A percentile compares a stretch with the other conserved stretches of the same genome.
Evolutionary conservation across 2,329 filamentous ascomycete species (phyloP).

Genomic region (Rutstroemia sp.): DNA sequence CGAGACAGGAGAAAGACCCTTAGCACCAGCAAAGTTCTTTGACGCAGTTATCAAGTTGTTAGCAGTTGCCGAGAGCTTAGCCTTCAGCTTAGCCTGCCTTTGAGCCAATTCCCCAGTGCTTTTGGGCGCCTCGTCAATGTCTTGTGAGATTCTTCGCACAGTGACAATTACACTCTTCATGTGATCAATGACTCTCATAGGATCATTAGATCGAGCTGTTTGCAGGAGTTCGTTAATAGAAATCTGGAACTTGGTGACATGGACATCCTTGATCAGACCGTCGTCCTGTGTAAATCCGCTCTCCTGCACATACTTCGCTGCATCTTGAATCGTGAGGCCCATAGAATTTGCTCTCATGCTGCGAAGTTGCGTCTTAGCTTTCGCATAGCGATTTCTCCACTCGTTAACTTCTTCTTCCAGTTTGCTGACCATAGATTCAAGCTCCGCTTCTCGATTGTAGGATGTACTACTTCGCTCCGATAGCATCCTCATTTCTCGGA

Average conservation of each 20-base stretch:
- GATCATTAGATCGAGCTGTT: slow-evolving; percentile 64
- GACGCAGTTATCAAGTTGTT: slow-evolving; percentile 94
- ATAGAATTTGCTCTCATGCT: slow-evolving; percentile 74
- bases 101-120: slow-evolving; percentile 44
- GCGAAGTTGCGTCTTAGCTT: slow-evolving; percentile 79
- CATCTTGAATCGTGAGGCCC: slow-evolving; percentile 62
- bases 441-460: slow-evolving; percentile 73
- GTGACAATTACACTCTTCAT: slow-evolving; percentile 82
- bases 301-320: slow-evolving; percentile 58
- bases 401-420: slow-evolving; percentile 79
- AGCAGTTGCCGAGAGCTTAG: slow-evolving; percentile 81
- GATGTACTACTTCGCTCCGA: slow-evolving; percentile 73
- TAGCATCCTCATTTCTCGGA: slow-evolving; percentile 82
- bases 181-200: slow-evolving; percentile 68
- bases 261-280: slow-evolving; percentile 81
- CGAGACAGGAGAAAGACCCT: slow-evolving; percentile 85
- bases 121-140: slow-evolving; percentile 55
- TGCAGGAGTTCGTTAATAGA: slow-evolving; percentile 85
- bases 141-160: slow-evolving; percentile 77
- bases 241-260: slow-evolving; percentile 92
- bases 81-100: slow-evolving; percentile 64
- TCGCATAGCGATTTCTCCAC: slow-evolving; percentile 86
- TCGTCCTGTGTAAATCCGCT: slow-evolving; percentile 61
- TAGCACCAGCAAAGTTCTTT: slow-evolving; percentile 79
- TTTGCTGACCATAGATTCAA: slow-evolving; percentile 66